Percentiles rank a stretch among this genome's conserved stretches.
Evolutionary conservation across 257 asterid genomes (phyloP).

Genomic region (Fraxinus quadrangulata): DNA sequence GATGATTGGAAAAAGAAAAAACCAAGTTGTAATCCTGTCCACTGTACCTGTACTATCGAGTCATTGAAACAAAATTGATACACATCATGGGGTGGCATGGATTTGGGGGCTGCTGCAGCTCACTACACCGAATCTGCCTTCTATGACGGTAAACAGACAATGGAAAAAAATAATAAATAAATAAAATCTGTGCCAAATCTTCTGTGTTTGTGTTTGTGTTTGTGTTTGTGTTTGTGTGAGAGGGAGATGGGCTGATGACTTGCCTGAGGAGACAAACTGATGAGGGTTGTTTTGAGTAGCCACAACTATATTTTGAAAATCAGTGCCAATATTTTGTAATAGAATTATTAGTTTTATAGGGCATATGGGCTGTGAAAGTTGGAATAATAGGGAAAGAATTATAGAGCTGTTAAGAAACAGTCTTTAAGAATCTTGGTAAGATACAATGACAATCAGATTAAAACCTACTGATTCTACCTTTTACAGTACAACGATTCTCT

Average conservation of each 20-base stretch:
- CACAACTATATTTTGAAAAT: constrained; percentile 37
- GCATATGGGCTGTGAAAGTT: constrained; percentile 10
- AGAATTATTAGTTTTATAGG: background rate
- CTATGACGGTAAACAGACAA: background rate
- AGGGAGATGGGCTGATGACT: constrained; percentile 7
- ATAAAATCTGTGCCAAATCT: background rate
- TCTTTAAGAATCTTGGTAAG: constrained; percentile 12
- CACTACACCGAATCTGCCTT: background rate
- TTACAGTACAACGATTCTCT: constrained; percentile 24
- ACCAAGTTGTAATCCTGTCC: no score
- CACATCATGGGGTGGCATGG: background rate
- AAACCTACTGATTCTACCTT: constrained; percentile 30
- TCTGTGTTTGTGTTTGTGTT: background rate
- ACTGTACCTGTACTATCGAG: background rate
- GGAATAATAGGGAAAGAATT: background rate
- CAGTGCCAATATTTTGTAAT: constrained; percentile 23
- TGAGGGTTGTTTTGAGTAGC: constrained; percentile 55
- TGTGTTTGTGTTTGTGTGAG: background rate
- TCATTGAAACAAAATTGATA: background rate
- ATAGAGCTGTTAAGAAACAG: background rate
- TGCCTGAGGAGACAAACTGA: constrained; percentile 18
- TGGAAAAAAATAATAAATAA: background rate
- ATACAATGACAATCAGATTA: constrained; percentile 24
- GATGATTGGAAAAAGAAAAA: background rate
- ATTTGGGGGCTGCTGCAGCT: background rate